Conservation (phyloP, 2,329 filamentous ascomycete species). For the Rugonectria rugulosa region DNA sequence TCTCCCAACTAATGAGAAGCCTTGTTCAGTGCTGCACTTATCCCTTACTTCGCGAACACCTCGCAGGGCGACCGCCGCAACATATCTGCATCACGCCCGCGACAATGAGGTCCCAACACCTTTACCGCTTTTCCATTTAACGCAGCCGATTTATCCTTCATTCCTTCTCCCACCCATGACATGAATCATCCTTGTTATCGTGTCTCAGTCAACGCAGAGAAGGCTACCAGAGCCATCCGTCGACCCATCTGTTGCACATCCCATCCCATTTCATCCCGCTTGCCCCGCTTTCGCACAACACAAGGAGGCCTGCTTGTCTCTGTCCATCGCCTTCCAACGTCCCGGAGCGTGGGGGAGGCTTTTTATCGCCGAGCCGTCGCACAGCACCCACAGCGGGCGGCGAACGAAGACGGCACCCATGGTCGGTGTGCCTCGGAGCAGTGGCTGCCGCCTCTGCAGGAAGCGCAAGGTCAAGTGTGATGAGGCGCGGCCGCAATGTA, state of each 20-base stretch:
- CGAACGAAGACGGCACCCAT: constrained; percentile 38
- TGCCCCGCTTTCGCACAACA: constrained; percentile 16
- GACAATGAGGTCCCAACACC: background rate
- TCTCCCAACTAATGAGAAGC: background rate
- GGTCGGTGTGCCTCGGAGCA: constrained; percentile 50
- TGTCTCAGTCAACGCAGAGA: constrained; percentile 4
- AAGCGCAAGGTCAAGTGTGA: constrained; percentile 56
- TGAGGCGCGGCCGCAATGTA: constrained; percentile 50
- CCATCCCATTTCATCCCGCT: constrained; percentile 1
- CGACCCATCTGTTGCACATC: constrained; percentile 7
- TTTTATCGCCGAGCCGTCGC: constrained; percentile 30
- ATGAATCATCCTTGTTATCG: constrained; percentile 1
- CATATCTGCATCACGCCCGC: constrained; percentile 2
- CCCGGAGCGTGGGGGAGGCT: constrained; percentile 20
- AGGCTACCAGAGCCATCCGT: constrained; percentile 8
- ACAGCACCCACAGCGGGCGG: constrained; percentile 33
- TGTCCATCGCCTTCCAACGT: background rate
- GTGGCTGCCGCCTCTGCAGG: constrained; percentile 49
- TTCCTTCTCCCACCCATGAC: background rate
- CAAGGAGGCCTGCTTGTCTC: constrained; percentile 1
- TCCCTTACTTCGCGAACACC: constrained; percentile 1
- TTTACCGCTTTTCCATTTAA: constrained; percentile 11
- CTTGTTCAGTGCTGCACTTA: no score
- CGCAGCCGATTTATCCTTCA: background rate
- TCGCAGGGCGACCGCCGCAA: constrained; percentile 7